phyloP scores from a whole-genome alignment of 1,284 basidiomycete species.

The Apiotrichum siamense region DNA sequence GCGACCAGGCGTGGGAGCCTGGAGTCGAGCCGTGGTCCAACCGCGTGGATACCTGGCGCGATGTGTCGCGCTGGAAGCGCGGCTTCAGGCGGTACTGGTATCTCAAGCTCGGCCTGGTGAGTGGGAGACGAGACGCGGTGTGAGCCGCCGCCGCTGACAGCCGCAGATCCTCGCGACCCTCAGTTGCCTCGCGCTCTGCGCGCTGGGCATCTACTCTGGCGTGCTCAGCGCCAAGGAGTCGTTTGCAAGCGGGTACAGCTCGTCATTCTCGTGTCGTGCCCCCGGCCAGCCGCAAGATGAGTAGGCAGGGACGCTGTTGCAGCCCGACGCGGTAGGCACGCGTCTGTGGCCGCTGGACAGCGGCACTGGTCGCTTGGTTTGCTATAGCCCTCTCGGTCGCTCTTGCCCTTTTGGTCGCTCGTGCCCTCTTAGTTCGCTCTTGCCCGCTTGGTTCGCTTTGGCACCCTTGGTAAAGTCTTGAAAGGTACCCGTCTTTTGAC shows the following conservation, averaged over 20 bases:
- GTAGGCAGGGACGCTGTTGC: background rate
- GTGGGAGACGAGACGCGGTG: background rate
- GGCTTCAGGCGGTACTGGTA: conserved; percentile 19
- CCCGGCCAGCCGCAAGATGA: conserved; percentile 12
- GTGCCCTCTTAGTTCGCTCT: too few species aligned
- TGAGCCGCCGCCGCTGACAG: background rate
- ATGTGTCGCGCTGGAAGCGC: conserved; percentile 14
- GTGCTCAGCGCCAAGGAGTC: conserved; percentile 4
- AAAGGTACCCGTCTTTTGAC: too few species aligned
- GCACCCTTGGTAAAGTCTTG: too few species aligned
- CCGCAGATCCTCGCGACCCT: conserved; percentile 4
- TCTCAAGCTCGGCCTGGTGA: conserved; percentile 10
- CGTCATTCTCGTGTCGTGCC: conserved; percentile 15
- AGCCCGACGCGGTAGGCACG: too few species aligned
- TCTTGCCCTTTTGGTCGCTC: too few species aligned
- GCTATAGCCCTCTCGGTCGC: too few species aligned
- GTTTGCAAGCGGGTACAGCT: conserved; percentile 4
- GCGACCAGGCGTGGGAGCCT: conserved; percentile 13
- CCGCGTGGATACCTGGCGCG: conserved; percentile 14
- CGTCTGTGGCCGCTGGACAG: too few species aligned
- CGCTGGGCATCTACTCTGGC: conserved; percentile 15
- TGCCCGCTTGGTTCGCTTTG: too few species aligned
- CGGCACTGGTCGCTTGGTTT: too few species aligned
- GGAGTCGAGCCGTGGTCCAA: conserved; percentile 13
- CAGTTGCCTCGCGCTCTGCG: conserved; percentile 6